Base-by-base conservation (phyloP, 495 filamentous ascomycete genomes). In the Penicillium daleae region DNA sequence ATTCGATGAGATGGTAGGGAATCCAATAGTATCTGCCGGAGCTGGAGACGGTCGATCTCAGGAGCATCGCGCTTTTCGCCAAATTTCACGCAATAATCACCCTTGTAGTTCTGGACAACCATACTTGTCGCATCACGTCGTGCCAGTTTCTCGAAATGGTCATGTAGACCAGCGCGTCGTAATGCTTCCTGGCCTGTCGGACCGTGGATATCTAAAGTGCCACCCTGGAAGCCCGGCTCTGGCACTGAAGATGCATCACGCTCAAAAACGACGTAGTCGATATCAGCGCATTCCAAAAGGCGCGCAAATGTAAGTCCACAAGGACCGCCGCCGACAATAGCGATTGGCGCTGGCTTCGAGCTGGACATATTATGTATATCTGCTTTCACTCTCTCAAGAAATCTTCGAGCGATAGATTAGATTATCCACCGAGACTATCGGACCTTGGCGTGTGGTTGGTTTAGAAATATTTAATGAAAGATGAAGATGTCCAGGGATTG, bases 301-400 rank as follows among this genome's bases (percentile, higher is more conserved):
- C 81, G 79, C 24, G 83, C 86, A 32, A 89, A 73, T 59, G 77
- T 80, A 48, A 83, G 80, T 37, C 86, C 85, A 13, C 74, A 74
- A 3, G 85, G 85, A 17, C 86, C 85, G 49, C 79, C 83, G 57
- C 85, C 85, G 35, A 88, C 72, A 58, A 87, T 86, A 58, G 84
- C 84, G 52, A 88, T 84, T 31, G 51, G 51, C 0, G 51, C 31
- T 21, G 51, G 51, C 31, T 54, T 54, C 10, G 51, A 35, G 5
- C 9, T 26, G 24, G 46, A 50, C 46, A 50, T 50, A 19, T 8
- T 3, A 50, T 50, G 24, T 4, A 2, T 6, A 17, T 50, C 7
- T 17, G 5, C 6, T 27, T 27, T 7, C 22, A 50, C 12, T 12
- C 13, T 50, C 12, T 46, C 9, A 13, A 46, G 15, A 31, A 31